Evolutionary conservation across 768 basidiomycete species (phyloP).

Genomic region (Mycena galopus): DNA sequence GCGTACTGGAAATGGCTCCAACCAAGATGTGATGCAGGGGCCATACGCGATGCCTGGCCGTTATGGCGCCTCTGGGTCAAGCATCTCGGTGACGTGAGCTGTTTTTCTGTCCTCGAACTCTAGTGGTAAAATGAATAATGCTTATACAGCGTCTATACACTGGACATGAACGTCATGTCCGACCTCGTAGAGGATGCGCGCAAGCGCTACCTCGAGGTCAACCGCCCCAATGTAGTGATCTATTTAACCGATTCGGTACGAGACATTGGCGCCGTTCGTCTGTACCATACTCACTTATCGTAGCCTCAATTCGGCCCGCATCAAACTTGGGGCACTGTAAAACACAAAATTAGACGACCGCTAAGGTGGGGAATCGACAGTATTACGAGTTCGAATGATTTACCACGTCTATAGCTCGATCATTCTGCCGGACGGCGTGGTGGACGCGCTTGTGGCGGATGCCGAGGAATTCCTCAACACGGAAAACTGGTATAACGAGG

Average conservation of each 20-base stretch:
- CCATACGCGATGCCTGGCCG: conserved; percentile 11
- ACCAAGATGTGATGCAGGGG: background rate
- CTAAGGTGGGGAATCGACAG: conserved; percentile 28
- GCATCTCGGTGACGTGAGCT: conserved; percentile 50
- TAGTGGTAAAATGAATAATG: too few relatives aligned
- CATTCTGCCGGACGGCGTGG: conserved; percentile 45
- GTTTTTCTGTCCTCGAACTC: too few relatives aligned
- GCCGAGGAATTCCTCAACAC: conserved; percentile 49
- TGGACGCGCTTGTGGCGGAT: conserved; percentile 45
- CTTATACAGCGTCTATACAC: conserved; percentile 55
- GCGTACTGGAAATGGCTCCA: conserved; percentile 33
- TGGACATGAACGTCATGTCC: conserved; percentile 56
- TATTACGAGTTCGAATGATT: too few relatives aligned
- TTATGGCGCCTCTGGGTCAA: conserved; percentile 14
- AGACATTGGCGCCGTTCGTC: background rate
- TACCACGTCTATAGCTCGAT: conserved; percentile 36
- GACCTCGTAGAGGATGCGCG: conserved; percentile 58
- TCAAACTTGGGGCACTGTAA: conserved; percentile 32
- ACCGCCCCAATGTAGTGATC: conserved; percentile 56
- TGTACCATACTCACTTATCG: background rate
- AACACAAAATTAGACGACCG: conserved; percentile 44
- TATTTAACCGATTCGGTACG: conserved; percentile 51
- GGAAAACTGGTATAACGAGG: conserved; percentile 50
- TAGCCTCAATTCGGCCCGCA: conserved; percentile 39
- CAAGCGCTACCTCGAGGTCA: conserved; percentile 54